Base-by-base conservation (phyloP, 148 eudicot genomes). In the Nyssa sinensis region DNA sequence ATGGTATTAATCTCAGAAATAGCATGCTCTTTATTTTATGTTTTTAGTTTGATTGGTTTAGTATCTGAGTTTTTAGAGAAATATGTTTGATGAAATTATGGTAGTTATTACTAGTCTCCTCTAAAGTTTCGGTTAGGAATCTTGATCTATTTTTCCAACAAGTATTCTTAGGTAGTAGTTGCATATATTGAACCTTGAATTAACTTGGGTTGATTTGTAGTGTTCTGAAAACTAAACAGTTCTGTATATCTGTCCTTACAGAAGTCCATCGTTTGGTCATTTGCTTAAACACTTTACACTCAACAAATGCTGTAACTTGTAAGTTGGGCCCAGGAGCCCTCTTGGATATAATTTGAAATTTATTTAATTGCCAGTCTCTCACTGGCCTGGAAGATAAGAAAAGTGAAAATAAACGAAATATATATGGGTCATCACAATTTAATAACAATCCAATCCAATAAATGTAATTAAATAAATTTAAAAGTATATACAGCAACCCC, bases 1-100 rank as follows among this genome's bases (percentile, higher is more conserved):
- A 86, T 60, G 89, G 87, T 86, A 86, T 41, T 53, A 31, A 39
- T 31, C 24, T 16, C 7, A 9, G 10, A 25, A 55, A 67, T n/a
- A 69, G 35, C 53, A 23, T 37, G 59, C 59, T 5, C 57, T 25
- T 12, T 72, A 27, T 19, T 34, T 19, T 23, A 28, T 13, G 31
- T 9, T 47, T 76, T 37, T 12, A 3, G 0, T 24, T 28, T 67
- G 27, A 39, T 33, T 24, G 60, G 4, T 39, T 10, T 25, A 66
- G 23, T 55, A 55, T 44, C 16, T 12, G 51, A 44, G 16, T 44
- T 19, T 44, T 14, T 44, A 11, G 0, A 44, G 51, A 3, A 44
- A 4, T 1, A 1, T 44, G 19, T 44, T 13, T 44, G 51, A 19
- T 6, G 51, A 44, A 11, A 3, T 44, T 44, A 44, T 44, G 51